Base-by-base conservation (phyloP, 2,329 filamentous ascomycete species). In the Aureobasidium sp. region DNA sequence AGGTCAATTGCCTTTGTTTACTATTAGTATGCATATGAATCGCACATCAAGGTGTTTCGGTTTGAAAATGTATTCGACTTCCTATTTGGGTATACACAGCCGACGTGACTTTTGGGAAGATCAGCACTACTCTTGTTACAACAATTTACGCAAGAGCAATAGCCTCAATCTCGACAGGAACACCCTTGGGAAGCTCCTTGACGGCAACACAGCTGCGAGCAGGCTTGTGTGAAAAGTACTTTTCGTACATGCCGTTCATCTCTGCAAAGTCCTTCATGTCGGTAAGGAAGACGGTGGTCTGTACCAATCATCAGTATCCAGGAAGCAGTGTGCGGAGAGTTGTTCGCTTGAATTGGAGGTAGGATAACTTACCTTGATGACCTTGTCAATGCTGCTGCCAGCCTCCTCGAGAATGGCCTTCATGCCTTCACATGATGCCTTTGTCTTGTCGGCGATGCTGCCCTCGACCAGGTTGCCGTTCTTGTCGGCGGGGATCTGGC, bases 191-290 rank as follows among this genome's bases (percentile, higher is more conserved):
- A 66, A 96, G 82, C 69, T 89, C 86, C 82, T 94, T 92, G 67
- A 95, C 92, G 5, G 91, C 91, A 60, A 96, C 90, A 73, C 91
- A 96, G 78, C 87, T 91, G 68, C 90, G 84, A n/a, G 90, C 88
- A 23, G 91, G 91, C 83, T 91, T 92, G 78, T 90, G 87, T 64
- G 82, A 69, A 76, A 90, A 92, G 58, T 66, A 66, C 77, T 91
- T 87, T 75, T 87, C 87, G 75, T 94, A 96, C 71, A 90, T 88
- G 67, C 82, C 82, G 77, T 96, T 96, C 89, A 96, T 91, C 73
- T 86, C 85, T 55, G 83, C 86, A 73, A 97, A 97, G 77, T 94
- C 82, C 66, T 82, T 84, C 93, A 97, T 97, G 76, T 95, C 89
- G 56, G 88, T 87, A 65, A 97, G 79, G 82, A 97, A 97, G 72